phyloP scores from a whole-genome alignment of 768 basidiomycete genomes.

The Panaeolus cyanescens region DNA sequence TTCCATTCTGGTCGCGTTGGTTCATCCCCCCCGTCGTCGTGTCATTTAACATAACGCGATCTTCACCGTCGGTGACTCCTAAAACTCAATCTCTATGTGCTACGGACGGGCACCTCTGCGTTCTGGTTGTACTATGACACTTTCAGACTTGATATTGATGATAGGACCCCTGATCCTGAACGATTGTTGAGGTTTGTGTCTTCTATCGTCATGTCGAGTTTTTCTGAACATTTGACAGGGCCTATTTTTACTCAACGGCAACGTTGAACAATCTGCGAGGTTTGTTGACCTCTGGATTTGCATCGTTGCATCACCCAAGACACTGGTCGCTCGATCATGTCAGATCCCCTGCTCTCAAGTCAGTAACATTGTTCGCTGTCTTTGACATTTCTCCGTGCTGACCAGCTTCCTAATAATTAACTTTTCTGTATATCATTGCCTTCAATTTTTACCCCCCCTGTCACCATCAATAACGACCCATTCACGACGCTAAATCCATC shows the following conservation, averaged over 20 bases:
- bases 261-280: conserved; percentile 93
- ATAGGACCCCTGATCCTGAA: conserved; percentile 89
- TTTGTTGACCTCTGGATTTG: conserved; percentile 90
- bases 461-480: too few species aligned
- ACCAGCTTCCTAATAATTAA: too few species aligned
- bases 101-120: too few species aligned
- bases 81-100: too few species aligned
- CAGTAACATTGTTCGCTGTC: conserved; percentile 18
- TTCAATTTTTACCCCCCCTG: not conserved
- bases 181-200: conserved; percentile 70
- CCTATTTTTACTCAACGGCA: conserved; percentile 94
- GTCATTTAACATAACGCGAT: too few species aligned
- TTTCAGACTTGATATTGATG: conserved; percentile 69
- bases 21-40: too few species aligned
- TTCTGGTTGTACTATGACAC: not conserved
- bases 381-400: not conserved
- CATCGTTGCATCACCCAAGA: conserved; percentile 86
- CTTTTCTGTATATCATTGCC: not conserved
- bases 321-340: conserved; percentile 95
- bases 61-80: too few species aligned
- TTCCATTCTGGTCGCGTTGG: too few species aligned
- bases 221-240: conserved; percentile 48
- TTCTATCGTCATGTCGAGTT: conserved; percentile 1
- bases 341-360: conserved; percentile 77
- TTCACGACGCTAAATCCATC: not conserved